Conservation (phyloP, 2,329 filamentous ascomycete genomes). For the Magnaporthiopsis rhizophila region DNA sequence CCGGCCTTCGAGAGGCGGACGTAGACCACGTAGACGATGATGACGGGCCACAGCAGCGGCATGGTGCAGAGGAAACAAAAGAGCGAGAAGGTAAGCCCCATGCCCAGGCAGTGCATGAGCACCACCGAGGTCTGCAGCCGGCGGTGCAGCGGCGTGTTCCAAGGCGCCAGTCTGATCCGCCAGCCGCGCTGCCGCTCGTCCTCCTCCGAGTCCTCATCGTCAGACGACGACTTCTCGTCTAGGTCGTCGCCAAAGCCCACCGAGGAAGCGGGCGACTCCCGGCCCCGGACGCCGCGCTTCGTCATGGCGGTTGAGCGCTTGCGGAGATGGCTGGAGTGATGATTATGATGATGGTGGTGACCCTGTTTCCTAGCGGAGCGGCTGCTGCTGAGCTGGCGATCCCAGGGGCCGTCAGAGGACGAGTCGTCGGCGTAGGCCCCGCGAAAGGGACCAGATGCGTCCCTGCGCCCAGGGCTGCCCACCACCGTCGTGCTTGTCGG, state of each 20-base stretch:
- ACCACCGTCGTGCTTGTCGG: background rate
- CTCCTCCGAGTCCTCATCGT: slow-evolving; percentile 1
- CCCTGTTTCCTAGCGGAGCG: background rate
- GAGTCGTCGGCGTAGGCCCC: background rate
- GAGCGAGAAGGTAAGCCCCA: slow-evolving; percentile 61
- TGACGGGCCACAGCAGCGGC: slow-evolving; percentile 79
- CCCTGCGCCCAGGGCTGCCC: background rate
- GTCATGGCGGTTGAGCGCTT: background rate
- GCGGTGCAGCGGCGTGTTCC: slow-evolving; percentile 62
- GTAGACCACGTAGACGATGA: slow-evolving; percentile 72
- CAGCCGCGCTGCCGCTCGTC: background rate
- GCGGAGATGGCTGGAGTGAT: background rate
- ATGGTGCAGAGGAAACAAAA: slow-evolving; percentile 92
- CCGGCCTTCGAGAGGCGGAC: slow-evolving; percentile 72
- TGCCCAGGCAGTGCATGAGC: slow-evolving; percentile 63
- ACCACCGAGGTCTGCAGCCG: slow-evolving; percentile 73
- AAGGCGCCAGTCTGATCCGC: slow-evolving; percentile 74
- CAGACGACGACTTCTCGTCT: slow-evolving; percentile 5
- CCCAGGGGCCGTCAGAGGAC: slow-evolving; percentile 2
- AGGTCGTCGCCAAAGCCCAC: slow-evolving; percentile 7
- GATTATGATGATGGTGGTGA: background rate
- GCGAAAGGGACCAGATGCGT: background rate
- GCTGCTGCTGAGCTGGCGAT: background rate
- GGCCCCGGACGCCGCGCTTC: background rate
- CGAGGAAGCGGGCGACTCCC: slow-evolving; percentile 2